Percentiles rank a stretch among this genome's conserved stretches.
Evolutionary conservation across 495 filamentous ascomycete species (phyloP).

Genomic region (Xylaria grammica): DNA sequence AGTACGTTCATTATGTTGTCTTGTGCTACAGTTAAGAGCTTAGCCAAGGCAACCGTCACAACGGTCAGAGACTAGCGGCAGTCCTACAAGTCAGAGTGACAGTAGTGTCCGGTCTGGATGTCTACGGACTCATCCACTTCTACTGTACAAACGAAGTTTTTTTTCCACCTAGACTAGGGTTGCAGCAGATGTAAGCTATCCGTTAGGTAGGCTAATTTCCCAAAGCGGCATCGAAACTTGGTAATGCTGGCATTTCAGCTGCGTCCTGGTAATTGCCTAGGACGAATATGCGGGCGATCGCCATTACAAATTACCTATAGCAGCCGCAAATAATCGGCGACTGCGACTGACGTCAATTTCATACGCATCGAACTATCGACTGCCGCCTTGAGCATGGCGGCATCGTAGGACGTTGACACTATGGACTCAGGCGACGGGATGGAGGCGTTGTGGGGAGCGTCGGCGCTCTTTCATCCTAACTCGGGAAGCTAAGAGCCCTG

Average conservation of each 20-base stretch:
- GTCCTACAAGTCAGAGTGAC: no score
- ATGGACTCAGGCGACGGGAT: not conserved
- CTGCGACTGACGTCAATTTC: not conserved
- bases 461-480: not conserved
- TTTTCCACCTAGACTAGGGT: not conserved
- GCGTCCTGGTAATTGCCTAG: not conserved
- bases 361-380: conserved; percentile 16
- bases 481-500: conserved; percentile 3
- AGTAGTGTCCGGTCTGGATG: no score
- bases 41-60: not conserved
- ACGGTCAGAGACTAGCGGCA: no score
- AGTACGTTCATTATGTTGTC: no score
- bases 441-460: not conserved
- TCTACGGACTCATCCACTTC: not conserved
- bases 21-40: no score
- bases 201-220: not conserved
- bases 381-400: not conserved
- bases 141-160: not conserved
- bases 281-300: not conserved
- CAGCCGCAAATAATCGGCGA: not conserved
- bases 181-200: not conserved
- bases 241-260: conserved; percentile 13
- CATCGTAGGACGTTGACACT: not conserved
- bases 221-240: not conserved
- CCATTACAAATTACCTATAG: not conserved